Evolutionary conservation across 2,329 filamentous ascomycete species (phyloP), one percentile per base, ranked within the genome.

Genomic region (Trichoderma afroharzianum): DNA sequence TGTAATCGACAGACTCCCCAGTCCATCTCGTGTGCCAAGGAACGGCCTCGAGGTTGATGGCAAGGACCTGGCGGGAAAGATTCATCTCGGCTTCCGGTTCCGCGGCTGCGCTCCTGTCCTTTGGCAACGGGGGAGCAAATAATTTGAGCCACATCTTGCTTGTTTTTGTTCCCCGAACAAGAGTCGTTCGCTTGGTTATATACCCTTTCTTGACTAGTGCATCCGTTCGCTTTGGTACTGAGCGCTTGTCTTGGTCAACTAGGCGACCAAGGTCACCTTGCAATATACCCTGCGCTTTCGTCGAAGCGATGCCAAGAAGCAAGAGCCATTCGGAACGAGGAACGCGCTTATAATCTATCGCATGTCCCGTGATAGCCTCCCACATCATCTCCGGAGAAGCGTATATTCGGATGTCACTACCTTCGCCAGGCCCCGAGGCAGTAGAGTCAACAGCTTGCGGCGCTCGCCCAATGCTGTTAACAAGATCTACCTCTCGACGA

Each of bases 241-340:
- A 90, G 64, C 88, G 85, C 76, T 91, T 91, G 78, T 91, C 89
- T 77, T 91, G 89, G 26, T 85, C 84, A 14, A 88, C 87, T 1
- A 89, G 80, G 24, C 85, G 84, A 18, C 87, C 86, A 28, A 91
- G 82, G 71, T 90, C 88, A 53, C 87, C 87, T 78, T 91, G 89
- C 15, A 90, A 79, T 57, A 91, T 90, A 5, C 89, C 89, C 6
- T 85, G 80, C 8, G 83, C 80, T 66, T 84, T 86, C 15, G 83
- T 84, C 0, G 86, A 86, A 24, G 88, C 88, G 69, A 90, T 89
- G 21, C 86, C 87, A 21, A 88, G 80, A 9, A 90, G 82, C 3
- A 87, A 83, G 74, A 85, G 83, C 88, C 88, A 90, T 78, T 90
- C 88, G 12, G 87, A 86, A 12, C 83, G 82, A 2, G 88, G 88